phyloP scores from a whole-genome alignment of 345 rosid species.

The Barbarea vulgaris region DNA sequence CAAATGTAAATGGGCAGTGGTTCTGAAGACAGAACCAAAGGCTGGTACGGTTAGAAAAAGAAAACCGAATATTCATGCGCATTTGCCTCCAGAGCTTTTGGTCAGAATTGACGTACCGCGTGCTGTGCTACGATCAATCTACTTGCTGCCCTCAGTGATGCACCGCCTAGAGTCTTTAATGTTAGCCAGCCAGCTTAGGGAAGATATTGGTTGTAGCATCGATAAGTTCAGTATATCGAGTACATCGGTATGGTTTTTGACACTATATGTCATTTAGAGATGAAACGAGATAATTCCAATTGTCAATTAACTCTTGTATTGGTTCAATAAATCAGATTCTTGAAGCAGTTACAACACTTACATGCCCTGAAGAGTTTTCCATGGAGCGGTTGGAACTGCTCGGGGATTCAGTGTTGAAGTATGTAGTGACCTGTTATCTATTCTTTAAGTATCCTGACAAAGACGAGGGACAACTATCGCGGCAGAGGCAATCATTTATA shows the following conservation, averaged over 20 bases:
- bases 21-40: conserved; percentile 42
- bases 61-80: conserved; percentile 55
- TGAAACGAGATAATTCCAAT: conserved; percentile 8
- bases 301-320: not conserved
- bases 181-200: conserved; percentile 91
- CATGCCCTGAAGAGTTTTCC: conserved; percentile 77
- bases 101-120: conserved; percentile 53
- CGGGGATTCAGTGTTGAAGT: conserved; percentile 94
- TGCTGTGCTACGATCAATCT: conserved; percentile 54
- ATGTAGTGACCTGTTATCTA: conserved; percentile 71
- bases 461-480: conserved; percentile 73
- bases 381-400: conserved; percentile 96
- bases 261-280: conserved; percentile 7
- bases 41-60: conserved; percentile 33
- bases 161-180: conserved; percentile 78
- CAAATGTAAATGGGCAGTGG: conserved; percentile 42
- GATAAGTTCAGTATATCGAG: conserved; percentile 56
- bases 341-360: conserved; percentile 75
- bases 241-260: conserved; percentile 57
- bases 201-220: conserved; percentile 57
- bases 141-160: conserved; percentile 85
- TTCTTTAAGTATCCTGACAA: conserved; percentile 66
- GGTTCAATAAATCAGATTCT: conserved; percentile 55
- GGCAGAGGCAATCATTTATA: conserved; percentile 47
- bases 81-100: conserved; percentile 90